phyloP scores from a whole-genome alignment of 73 alveolate species.

The Effrenium voratum region DNA sequence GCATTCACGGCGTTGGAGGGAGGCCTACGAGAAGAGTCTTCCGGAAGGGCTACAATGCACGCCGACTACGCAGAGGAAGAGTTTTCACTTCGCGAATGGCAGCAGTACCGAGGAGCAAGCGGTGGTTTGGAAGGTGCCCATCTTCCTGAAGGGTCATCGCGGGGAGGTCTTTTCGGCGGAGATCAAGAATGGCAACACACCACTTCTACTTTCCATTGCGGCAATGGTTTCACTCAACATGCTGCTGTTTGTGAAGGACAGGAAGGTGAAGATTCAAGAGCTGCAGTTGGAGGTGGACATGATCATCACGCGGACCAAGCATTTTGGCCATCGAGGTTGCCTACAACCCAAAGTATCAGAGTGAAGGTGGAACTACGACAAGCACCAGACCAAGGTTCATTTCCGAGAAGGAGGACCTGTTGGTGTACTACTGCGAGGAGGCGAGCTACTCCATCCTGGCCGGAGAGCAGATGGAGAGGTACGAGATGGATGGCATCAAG shows the following conservation, averaged over 20 bases:
- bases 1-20: constrained; percentile 4
- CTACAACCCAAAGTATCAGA: not conserved
- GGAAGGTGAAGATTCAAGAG: not conserved
- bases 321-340: not conserved
- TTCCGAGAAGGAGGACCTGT: not conserved
- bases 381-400: not conserved
- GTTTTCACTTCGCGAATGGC: constrained; percentile 46
- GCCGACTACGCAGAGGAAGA: not conserved
- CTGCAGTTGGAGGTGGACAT: not conserved
- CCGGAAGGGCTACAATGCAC: constrained; percentile 1
- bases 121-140: constrained; percentile 23
- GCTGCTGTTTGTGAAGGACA: not conserved
- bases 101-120: not conserved
- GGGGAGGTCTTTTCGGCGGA: constrained; percentile 25
- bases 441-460: not conserved
- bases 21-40: not conserved
- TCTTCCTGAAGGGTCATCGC: not conserved
- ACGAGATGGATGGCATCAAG: not conserved
- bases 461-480: not conserved
- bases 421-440: not conserved
- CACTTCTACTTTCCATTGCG: constrained; percentile 14
- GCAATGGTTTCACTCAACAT: constrained; percentile 8
- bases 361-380: no score
- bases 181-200: not conserved
- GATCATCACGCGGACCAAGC: not conserved